Evolutionary conservation across 352 stramenopile genomes (phyloP).

Genomic region (Detonula confervacea): DNA sequence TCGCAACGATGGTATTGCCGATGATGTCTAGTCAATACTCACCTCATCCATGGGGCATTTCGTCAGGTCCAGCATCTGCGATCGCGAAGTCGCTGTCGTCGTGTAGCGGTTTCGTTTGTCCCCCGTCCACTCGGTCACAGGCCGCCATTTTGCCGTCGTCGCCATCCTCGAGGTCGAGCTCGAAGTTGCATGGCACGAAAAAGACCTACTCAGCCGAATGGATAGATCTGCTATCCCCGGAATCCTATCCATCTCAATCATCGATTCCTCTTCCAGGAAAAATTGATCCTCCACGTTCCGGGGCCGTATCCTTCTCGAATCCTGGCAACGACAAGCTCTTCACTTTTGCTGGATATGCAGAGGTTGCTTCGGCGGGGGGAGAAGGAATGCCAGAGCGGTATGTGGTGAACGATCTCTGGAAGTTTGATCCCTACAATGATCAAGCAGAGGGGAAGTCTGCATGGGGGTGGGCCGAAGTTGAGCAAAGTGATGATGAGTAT

Average conservation of each 20-base stretch:
- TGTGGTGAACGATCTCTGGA: constrained; percentile 75
- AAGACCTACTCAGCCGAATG: constrained; percentile 40
- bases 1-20: not conserved
- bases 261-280: constrained; percentile 10
- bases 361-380: constrained; percentile 25
- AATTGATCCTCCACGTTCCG: constrained; percentile 44
- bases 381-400: constrained; percentile 34
- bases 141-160: not conserved
- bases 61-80: not conserved
- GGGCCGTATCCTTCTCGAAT: constrained; percentile 26
- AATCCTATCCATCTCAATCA: constrained; percentile 15
- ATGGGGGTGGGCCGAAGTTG: constrained; percentile 43
- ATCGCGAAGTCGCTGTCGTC: not conserved
- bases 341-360: constrained; percentile 79
- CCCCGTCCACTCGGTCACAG: not conserved
- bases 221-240: constrained; percentile 44
- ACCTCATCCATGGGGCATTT: not conserved
- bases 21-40: not conserved
- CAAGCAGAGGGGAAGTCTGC: not conserved
- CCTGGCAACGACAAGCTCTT: constrained; percentile 34
- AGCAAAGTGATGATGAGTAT: constrained; percentile 13
- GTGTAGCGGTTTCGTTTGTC: not conserved
- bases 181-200: not conserved
- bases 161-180: not conserved
- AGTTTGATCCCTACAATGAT: constrained; percentile 37